Evolutionary conservation across 306 rosid species (phyloP).

Genomic region (Prunus kanzakura): DNA sequence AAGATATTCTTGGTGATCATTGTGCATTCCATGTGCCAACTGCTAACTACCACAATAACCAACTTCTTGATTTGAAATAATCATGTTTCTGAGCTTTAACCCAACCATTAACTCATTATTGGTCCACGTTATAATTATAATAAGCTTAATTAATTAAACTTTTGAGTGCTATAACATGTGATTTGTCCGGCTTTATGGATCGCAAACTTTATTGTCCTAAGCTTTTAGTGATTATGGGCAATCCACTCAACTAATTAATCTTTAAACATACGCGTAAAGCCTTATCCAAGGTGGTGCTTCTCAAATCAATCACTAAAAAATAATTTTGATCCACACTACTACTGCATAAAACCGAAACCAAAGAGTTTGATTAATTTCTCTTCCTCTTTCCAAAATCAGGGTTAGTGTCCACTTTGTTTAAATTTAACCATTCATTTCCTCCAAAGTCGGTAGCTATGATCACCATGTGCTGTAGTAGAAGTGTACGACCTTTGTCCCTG

Average conservation of each 20-base stretch:
- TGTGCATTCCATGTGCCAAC: slow-evolving; percentile 40
- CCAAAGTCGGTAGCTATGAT: not conserved
- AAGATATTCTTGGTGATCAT: slow-evolving; percentile 10
- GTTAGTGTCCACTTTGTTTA: not conserved
- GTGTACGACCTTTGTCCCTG: not conserved
- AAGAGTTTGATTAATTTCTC: not conserved
- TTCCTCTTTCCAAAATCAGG: no score
- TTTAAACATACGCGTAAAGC: not conserved
- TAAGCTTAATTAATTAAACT: not conserved
- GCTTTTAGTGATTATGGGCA: slow-evolving; percentile 10
- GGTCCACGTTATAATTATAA: not conserved
- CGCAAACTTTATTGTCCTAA: slow-evolving; percentile 1
- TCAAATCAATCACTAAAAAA: not conserved
- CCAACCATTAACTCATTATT: slow-evolving; percentile 10
- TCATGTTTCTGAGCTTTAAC: not conserved
- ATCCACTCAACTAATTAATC: slow-evolving; percentile 20
- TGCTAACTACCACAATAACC: slow-evolving; percentile 32
- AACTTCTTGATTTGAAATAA: slow-evolving; percentile 10
- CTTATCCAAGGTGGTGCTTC: slow-evolving; percentile 13
- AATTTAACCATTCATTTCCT: not conserved
- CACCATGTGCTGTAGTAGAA: not conserved
- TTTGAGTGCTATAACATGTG: slow-evolving; percentile 19
- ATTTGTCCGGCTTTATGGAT: slow-evolving; percentile 12
- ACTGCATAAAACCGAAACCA: not conserved
- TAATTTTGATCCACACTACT: not conserved